Evolutionary conservation across 2,329 filamentous ascomycete genomes (phyloP).

Genomic region (Chrysoporthe cubensis): DNA sequence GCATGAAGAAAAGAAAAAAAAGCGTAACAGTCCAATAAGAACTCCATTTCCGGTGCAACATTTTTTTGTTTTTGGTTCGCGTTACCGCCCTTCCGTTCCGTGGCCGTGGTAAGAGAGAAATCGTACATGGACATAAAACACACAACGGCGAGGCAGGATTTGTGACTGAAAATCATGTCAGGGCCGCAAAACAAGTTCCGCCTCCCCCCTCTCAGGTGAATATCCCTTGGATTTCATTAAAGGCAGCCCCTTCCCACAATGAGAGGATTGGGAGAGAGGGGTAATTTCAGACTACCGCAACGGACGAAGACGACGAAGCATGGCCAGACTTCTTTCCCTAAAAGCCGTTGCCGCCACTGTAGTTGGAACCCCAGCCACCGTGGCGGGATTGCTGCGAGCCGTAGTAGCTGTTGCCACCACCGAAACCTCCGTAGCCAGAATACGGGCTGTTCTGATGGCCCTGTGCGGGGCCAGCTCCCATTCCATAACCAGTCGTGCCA

Average conservation of each 20-base stretch:
- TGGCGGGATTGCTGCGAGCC: constrained; percentile 50
- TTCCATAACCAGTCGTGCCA: constrained; percentile 53
- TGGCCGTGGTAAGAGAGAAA: constrained; percentile 19
- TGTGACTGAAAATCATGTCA: constrained; percentile 19
- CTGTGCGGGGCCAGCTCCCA: constrained; percentile 54
- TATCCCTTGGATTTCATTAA: constrained; percentile 19
- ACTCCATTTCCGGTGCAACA: constrained; percentile 13
- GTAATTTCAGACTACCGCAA: constrained; percentile 17
- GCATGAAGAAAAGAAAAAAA: constrained; percentile 1
- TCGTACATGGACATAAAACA: constrained; percentile 20
- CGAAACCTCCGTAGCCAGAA: constrained; percentile 56
- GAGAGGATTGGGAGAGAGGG: constrained; percentile 1
- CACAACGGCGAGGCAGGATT: constrained; percentile 15
- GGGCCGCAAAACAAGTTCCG: background rate
- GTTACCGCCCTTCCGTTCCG: constrained; percentile 19
- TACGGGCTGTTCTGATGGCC: constrained; percentile 61
- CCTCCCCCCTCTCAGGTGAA: constrained; percentile 10
- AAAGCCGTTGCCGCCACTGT: constrained; percentile 37
- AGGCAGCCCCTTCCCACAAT: constrained; percentile 10
- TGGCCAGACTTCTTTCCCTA: constrained; percentile 20
- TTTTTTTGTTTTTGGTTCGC: constrained; percentile 13
- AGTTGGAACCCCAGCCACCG: constrained; percentile 63
- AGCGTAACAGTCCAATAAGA: constrained; percentile 2
- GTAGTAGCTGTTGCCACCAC: constrained; percentile 51
- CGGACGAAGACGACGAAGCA: constrained; percentile 18